phyloP scores from a whole-genome alignment of 495 filamentous ascomycete genomes.

The Penicillium lividum region DNA sequence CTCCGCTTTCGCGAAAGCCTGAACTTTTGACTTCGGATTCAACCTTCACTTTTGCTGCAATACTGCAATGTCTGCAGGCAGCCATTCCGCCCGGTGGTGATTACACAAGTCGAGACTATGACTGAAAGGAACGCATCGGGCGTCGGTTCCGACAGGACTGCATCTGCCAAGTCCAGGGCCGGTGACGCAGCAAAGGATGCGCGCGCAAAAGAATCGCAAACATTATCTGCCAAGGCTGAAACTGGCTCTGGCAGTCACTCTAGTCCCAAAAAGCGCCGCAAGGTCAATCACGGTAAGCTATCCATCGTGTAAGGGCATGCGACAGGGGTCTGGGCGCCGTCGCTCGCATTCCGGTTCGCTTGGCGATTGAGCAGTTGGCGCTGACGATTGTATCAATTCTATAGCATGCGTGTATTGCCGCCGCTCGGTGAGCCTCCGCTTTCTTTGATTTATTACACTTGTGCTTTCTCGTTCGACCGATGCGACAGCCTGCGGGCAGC shows the following conservation, averaged over 20 bases:
- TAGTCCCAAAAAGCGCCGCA: slow-evolving; percentile 92
- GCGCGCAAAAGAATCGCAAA: slow-evolving; percentile 35
- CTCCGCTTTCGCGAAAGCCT: slow-evolving; percentile 32
- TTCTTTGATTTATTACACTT: neutral
- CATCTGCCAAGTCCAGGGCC: slow-evolving; percentile 26
- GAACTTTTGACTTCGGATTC: slow-evolving; percentile 19
- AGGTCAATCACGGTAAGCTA: slow-evolving; percentile 96
- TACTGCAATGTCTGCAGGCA: slow-evolving; percentile 35
- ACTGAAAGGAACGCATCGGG: slow-evolving; percentile 39
- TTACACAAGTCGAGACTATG: slow-evolving; percentile 26
- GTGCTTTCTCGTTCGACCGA: neutral
- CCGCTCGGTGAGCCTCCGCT: slow-evolving; percentile 78
- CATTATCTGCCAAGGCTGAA: slow-evolving; percentile 41
- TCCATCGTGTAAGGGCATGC: slow-evolving; percentile 22
- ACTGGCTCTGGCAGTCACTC: slow-evolving; percentile 42
- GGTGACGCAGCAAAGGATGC: slow-evolving; percentile 29
- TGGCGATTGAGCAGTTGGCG: slow-evolving; percentile 29
- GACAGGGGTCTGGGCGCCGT: slow-evolving; percentile 33
- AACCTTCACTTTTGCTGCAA: slow-evolving; percentile 12
- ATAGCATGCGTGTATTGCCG: slow-evolving; percentile 99
- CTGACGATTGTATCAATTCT: slow-evolving; percentile 28
- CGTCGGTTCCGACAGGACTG: slow-evolving; percentile 27
- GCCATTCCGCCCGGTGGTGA: slow-evolving; percentile 32
- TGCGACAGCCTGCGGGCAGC: slow-evolving; percentile 8
- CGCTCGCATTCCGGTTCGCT: slow-evolving; percentile 33